These are phyloP conservation scores for Biscutella auriculata DNA, from an alignment of 441 rosid genomes.

Conservation along the genomic window DNA sequence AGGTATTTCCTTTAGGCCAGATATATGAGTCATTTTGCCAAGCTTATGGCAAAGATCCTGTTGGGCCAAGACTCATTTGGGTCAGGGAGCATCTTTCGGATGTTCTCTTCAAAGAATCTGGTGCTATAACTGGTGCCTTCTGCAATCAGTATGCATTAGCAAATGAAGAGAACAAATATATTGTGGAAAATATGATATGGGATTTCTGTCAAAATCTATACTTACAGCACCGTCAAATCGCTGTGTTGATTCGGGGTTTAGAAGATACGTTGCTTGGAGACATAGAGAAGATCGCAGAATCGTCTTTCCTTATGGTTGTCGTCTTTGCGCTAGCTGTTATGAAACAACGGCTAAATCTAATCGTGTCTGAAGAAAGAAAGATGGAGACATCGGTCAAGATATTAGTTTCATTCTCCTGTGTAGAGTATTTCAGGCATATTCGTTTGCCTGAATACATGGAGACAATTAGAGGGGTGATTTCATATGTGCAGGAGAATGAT, in stretches of 20 bases:
- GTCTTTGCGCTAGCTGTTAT: constrained; percentile 65
- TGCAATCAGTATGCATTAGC: constrained; percentile 62
- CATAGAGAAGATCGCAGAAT: constrained; percentile 75
- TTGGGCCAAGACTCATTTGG: constrained; percentile 25
- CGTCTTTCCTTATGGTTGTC: constrained; percentile 86
- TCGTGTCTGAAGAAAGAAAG: constrained; percentile 38
- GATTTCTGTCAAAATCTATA: constrained; percentile 62
- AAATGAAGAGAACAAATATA: constrained; percentile 42
- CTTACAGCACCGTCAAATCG: constrained; percentile 52
- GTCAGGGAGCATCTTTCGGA: constrained; percentile 46
- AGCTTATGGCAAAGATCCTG: constrained; percentile 13
- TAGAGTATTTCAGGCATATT: constrained; percentile 71
- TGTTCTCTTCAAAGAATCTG: constrained; percentile 70
- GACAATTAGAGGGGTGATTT: constrained; percentile 59
- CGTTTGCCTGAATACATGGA: constrained; percentile 88
- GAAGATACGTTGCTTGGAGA: constrained; percentile 42
- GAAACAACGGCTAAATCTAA: constrained; percentile 46
- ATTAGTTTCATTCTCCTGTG: constrained; percentile 63
- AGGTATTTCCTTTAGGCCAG: constrained; percentile 52
- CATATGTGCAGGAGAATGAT: constrained; percentile 65
- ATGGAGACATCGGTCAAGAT: constrained; percentile 58
- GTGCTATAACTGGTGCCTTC: constrained; percentile 55
- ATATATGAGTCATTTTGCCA: constrained; percentile 38
- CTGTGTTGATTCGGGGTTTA: constrained; percentile 47
- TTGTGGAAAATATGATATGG: constrained; percentile 70